Evolutionary conservation across 495 filamentous ascomycete genomes (phyloP).

Genomic region (Lasiosphaeriaceae sp.): DNA sequence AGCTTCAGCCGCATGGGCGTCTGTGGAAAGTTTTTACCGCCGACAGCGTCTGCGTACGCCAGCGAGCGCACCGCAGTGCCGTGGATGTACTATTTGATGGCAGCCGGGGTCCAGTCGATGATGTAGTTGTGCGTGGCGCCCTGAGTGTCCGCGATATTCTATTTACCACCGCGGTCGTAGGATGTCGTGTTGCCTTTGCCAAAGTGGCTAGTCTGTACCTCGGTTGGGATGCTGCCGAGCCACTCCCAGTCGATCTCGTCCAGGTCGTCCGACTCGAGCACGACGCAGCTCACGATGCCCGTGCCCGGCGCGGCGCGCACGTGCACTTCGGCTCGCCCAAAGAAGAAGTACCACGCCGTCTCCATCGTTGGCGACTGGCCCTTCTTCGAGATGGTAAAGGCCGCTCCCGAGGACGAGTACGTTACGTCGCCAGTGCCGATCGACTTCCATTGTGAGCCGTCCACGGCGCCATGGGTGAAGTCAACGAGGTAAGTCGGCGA

Average conservation of each 20-base stretch:
- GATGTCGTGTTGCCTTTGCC: slow-evolving; percentile 78
- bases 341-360: slow-evolving; percentile 70
- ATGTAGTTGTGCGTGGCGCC: slow-evolving; percentile 72
- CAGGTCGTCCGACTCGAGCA: slow-evolving; percentile 80
- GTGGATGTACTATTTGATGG: slow-evolving; percentile 76
- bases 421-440: slow-evolving; percentile 51
- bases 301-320: slow-evolving; percentile 60
- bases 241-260: slow-evolving; percentile 94
- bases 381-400: slow-evolving; percentile 66
- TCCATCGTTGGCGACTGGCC: slow-evolving; percentile 73
- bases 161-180: slow-evolving; percentile 67
- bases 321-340: slow-evolving; percentile 63
- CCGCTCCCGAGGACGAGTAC: slow-evolving; percentile 62
- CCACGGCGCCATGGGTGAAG: slow-evolving; percentile 57
- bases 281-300: slow-evolving; percentile 75
- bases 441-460: slow-evolving; percentile 56
- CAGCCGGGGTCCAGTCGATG: slow-evolving; percentile 72
- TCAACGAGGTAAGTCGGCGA: slow-evolving; percentile 44
- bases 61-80: slow-evolving; percentile 63
- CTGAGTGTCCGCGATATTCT: slow-evolving; percentile 55
- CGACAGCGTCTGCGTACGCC: slow-evolving; percentile 51
- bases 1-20: slow-evolving; percentile 78
- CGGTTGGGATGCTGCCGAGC: slow-evolving; percentile 55
- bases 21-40: slow-evolving; percentile 72
- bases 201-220: slow-evolving; percentile 87